These are phyloP conservation scores for Aspergillus panamensis DNA, from an alignment of 495 filamentous ascomycete species.

Conservation along the genomic window DNA sequence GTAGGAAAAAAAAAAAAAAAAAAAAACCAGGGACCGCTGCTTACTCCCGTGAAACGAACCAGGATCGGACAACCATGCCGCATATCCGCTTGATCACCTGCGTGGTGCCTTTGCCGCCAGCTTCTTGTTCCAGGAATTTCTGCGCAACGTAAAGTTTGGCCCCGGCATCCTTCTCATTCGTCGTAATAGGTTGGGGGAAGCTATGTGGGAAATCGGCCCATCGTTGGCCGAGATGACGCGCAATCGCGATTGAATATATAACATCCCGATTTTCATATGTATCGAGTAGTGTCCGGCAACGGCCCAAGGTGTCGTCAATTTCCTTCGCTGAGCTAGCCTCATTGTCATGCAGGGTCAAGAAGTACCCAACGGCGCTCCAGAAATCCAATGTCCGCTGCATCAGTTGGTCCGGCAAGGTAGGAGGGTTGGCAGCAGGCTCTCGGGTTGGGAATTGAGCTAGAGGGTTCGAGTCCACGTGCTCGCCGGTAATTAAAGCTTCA, in stretches of 20 bases:
- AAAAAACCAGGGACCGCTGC: conserved; percentile 1
- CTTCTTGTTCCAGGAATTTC: conserved; percentile 75
- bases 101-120: conserved; percentile 66
- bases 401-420: conserved; percentile 46
- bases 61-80: conserved; percentile 62
- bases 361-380: conserved; percentile 72
- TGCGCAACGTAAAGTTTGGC: conserved; percentile 76
- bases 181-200: conserved; percentile 53
- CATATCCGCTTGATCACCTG: conserved; percentile 77
- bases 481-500: conserved; percentile 68
- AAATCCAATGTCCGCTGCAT: conserved; percentile 68
- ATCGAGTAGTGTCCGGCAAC: conserved; percentile 65
- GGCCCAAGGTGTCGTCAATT: conserved; percentile 60
- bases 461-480: conserved; percentile 56
- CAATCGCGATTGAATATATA: conserved; percentile 81
- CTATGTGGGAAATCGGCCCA: conserved; percentile 62
- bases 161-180: conserved; percentile 66
- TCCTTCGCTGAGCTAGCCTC: conserved; percentile 53
- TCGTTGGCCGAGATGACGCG: conserved; percentile 66
- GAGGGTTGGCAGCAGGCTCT: conserved; percentile 39
- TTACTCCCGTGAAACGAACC: conserved; percentile 47
- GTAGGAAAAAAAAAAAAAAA: neutral
- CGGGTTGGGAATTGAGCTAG: conserved; percentile 45
- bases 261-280: conserved; percentile 87
- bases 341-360: conserved; percentile 64